Conservation (phyloP, 2,329 filamentous ascomycete species). For the Bisporella sp. region DNA sequence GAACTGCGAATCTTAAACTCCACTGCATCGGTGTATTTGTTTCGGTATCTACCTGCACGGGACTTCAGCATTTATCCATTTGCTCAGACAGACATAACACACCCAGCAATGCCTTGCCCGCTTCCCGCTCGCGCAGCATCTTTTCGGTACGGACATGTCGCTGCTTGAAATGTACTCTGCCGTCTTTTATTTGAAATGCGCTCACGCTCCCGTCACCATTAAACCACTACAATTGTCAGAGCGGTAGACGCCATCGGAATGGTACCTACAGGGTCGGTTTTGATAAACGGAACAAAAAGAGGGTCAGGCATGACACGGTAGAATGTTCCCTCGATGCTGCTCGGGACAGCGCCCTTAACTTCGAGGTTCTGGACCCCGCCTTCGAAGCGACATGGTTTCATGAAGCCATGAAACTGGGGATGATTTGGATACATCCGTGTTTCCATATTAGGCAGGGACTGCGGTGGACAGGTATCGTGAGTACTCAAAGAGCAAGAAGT, state of each 20-base stretch:
- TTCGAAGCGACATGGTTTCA: constrained; percentile 13
- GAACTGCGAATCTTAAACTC: constrained; percentile 46
- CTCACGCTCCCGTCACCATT: constrained; percentile 24
- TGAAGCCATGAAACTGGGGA: neutral
- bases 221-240: constrained; percentile 5
- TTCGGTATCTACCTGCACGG: constrained; percentile 44
- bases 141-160: constrained; percentile 25
- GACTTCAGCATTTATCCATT: neutral
- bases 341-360: constrained; percentile 30
- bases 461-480: too few species aligned
- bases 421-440: neutral
- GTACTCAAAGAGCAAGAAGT: too few species aligned
- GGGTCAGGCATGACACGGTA: constrained; percentile 36
- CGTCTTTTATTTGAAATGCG: constrained; percentile 26
- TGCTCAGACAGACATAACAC: neutral
- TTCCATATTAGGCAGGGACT: too few species aligned
- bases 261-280: too few species aligned
- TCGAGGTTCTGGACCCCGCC: constrained; percentile 31
- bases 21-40: constrained; percentile 48
- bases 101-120: constrained; percentile 22
- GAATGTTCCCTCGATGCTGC: constrained; percentile 36
- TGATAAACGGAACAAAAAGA: constrained; percentile 32
- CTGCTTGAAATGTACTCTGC: constrained; percentile 25
- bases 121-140: constrained; percentile 17
- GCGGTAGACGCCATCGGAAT: neutral